Percentiles rank a stretch among this genome's conserved stretches.
These are phyloP conservation scores for Lentinula novae-zelandiae DNA, from an alignment of 1,284 basidiomycete species.

Conservation along the genomic window DNA sequence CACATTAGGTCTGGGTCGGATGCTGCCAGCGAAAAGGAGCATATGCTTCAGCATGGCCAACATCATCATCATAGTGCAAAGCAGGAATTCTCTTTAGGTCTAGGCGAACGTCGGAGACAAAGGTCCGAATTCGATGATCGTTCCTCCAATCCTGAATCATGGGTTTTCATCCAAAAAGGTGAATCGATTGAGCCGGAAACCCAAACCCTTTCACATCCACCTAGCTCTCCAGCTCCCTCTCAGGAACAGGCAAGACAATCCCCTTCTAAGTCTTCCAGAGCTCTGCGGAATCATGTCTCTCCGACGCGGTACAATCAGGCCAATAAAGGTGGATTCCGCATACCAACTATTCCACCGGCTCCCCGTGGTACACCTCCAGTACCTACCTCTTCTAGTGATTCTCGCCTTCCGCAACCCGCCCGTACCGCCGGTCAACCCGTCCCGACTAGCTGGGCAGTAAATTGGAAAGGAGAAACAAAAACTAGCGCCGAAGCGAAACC, in stretches of 20 bases:
- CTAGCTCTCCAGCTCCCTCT: conserved; percentile 20
- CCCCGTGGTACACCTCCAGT: conserved; percentile 35
- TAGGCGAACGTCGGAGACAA: conserved; percentile 19
- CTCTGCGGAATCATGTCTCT: conserved; percentile 25
- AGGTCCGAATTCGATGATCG: conserved; percentile 24
- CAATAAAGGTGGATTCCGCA: conserved; percentile 23
- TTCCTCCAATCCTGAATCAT: conserved; percentile 27
- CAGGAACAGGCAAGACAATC: conserved; percentile 21
- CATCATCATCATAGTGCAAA: conserved; percentile 22
- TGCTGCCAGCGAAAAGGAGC: conserved; percentile 46
- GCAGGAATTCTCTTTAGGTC: conserved; percentile 23
- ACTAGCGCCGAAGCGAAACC: conserved; percentile 29
- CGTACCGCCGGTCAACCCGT: conserved; percentile 34
- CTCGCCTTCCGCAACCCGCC: conserved; percentile 20
- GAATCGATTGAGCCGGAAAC: conserved; percentile 5
- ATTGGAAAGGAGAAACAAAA: conserved; percentile 44
- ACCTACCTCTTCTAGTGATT: conserved; percentile 21
- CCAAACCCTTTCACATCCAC: neutral
- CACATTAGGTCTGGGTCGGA: conserved; percentile 51
- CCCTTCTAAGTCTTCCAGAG: conserved; percentile 18
- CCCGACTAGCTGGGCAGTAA: conserved; percentile 41
- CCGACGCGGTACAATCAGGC: conserved; percentile 25
- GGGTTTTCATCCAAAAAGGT: conserved; percentile 40
- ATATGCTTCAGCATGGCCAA: conserved; percentile 29
- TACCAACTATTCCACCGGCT: conserved; percentile 35